A percentile compares a stretch with the other conserved stretches of the same genome.
Conservation (phyloP, 2,329 filamentous ascomycete species). For the Cordyceps fumosorosea region DNA sequence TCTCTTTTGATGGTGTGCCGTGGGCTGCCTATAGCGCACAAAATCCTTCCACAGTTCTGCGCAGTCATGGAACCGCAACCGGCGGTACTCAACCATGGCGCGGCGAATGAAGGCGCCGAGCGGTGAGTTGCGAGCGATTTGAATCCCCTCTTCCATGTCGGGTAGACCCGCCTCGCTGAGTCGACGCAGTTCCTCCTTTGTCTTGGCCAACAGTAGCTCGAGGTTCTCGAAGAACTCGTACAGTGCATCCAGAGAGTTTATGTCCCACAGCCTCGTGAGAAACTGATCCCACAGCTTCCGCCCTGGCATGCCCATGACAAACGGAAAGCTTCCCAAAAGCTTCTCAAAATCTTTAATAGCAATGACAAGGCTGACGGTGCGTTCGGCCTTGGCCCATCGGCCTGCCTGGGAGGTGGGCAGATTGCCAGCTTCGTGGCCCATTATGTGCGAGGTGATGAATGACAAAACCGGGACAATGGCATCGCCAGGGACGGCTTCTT, state of each 20-base stretch:
- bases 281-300: constrained; percentile 84
- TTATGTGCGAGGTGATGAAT: constrained; percentile 67
- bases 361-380: constrained; percentile 45
- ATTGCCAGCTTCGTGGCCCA: constrained; percentile 38
- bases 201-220: constrained; percentile 51
- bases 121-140: constrained; percentile 66
- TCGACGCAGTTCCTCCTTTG: constrained; percentile 52
- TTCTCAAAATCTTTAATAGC: constrained; percentile 54
- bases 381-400: constrained; percentile 44
- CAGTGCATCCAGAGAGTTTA: constrained; percentile 77
- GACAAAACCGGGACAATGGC: constrained; percentile 71
- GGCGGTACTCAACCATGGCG: constrained; percentile 70
- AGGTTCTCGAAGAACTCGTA: constrained; percentile 66
- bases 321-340: constrained; percentile 45
- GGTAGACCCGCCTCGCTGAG: constrained; percentile 39
- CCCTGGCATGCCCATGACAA: constrained; percentile 57
- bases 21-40: constrained; percentile 72
- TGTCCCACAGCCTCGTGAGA: constrained; percentile 71
- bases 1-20: constrained; percentile 56
- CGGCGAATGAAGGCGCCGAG: constrained; percentile 75
- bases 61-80: constrained; percentile 73
- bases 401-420: constrained; percentile 20
- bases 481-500: constrained; percentile 59
- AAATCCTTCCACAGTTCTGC: constrained; percentile 77
- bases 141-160: constrained; percentile 42